phyloP scores from a whole-genome alignment of 306 rosid genomes.

The Pachyrhizus erosus region DNA sequence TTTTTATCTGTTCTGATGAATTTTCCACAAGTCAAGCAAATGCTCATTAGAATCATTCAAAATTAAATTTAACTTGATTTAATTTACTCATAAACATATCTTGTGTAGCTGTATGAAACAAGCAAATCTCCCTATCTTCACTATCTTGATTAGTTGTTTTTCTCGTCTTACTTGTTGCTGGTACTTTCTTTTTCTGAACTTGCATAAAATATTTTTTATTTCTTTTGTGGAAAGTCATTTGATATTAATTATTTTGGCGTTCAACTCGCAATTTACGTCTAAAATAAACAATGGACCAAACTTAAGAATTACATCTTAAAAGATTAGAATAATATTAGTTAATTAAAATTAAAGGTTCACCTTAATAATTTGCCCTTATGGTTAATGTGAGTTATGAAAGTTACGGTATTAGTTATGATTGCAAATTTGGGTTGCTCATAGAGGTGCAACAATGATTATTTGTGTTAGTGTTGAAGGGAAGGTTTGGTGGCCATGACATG shows the following conservation, averaged over 20 bases:
- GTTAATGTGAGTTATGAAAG: neutral
- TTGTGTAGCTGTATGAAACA: neutral
- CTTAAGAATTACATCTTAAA: neutral
- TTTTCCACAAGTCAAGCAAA: conserved; percentile 24
- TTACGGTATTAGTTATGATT: neutral
- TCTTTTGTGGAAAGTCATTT: conserved; percentile 1
- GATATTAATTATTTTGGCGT: neutral
- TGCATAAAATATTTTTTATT: neutral
- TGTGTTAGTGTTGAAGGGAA: neutral
- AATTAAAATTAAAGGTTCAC: neutral
- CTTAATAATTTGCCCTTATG: no score
- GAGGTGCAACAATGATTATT: neutral
- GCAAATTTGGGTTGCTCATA: neutral
- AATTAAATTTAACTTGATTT: neutral
- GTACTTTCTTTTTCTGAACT: neutral
- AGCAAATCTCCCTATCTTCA: neutral
- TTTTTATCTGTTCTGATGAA: conserved; percentile 17
- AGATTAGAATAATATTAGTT: neutral
- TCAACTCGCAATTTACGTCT: neutral
- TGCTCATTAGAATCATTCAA: conserved; percentile 2
- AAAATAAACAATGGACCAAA: neutral
- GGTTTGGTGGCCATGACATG: conserved; percentile 8
- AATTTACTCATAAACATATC: neutral
- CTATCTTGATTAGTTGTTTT: neutral
- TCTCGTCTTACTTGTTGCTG: neutral